phyloP scores from a whole-genome alignment of 2,329 filamentous ascomycete species.

The Diaporthe eres region DNA sequence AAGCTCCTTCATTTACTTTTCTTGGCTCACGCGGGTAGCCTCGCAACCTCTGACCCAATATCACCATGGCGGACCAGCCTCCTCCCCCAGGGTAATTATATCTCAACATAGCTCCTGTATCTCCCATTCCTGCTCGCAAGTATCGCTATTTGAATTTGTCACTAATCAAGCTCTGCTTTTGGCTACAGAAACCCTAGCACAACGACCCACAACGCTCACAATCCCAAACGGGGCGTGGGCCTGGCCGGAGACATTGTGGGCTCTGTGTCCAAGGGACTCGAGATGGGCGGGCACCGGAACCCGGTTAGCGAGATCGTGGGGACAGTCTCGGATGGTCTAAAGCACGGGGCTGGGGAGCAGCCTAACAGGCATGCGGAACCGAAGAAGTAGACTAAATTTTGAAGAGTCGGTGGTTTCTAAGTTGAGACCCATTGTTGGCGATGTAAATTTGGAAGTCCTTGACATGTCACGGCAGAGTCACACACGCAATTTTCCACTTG shows the following conservation, averaged over 20 bases:
- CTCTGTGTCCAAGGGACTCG: constrained; percentile 23
- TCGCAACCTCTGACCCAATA: not conserved
- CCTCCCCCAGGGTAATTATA: not conserved
- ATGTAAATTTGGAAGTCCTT: not conserved
- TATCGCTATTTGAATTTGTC: not conserved
- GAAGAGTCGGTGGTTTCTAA: not conserved
- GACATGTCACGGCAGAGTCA: not conserved
- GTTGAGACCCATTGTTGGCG: not conserved
- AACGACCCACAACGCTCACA: not conserved
- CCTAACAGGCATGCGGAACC: not conserved
- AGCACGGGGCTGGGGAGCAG: constrained; percentile 19
- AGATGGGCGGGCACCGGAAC: constrained; percentile 21
- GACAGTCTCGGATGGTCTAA: constrained; percentile 23
- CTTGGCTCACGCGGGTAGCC: not conserved
- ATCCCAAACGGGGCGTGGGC: constrained; percentile 14
- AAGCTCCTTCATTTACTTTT: not conserved
- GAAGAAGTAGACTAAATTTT: not conserved
- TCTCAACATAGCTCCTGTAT: not conserved
- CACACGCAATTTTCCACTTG: not conserved
- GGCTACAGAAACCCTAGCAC: not conserved
- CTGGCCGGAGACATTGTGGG: constrained; percentile 28
- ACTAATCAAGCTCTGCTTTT: not conserved
- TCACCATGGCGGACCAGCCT: constrained; percentile 11
- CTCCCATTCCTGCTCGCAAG: not conserved
- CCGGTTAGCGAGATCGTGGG: constrained; percentile 33